Evolutionary conservation across 164 flowering plant species (phyloP), one percentile per base, ranked within the genome.

Genomic region (Cinnamomum micranthum): DNA sequence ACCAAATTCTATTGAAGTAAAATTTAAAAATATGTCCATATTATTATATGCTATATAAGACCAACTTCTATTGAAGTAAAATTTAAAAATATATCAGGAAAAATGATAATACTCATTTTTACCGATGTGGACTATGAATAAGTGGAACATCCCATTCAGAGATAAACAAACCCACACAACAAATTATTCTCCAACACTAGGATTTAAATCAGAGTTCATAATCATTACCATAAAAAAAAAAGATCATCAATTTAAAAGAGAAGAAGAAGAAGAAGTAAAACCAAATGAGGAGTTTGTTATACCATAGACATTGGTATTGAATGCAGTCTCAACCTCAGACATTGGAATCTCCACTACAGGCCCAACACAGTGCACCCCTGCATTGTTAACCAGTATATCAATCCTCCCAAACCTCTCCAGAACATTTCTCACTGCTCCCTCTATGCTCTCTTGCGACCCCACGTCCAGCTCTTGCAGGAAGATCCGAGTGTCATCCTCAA

Each of bases 311-410:
- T 95, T 95, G 73, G 98, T 90, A 66, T 90, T 77, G 82, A 88
- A 95, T 3, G 96, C 83, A 2, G 74, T 35, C 68, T 91, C 78
- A 47, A 93, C 5, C 4, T 87, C 71, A 69, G 96, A 76, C 6
- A 93, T 55, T 22, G 98, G 98, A 20, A 93, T 68, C 78, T 93
- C 99, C 14, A 94, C 99, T 47, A 93, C 81, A 55, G 99, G 99
- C 5, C 92, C 98, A 24, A 95, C 80, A 70, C 97, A 93, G 51
- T 85, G 93, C 17, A 95, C 83, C 19, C 98, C 99, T 20, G 99
- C 99, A 67, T 95, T 95, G 59, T 95, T 95, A 11, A 95, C 96
- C 22, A 95, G 62, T 12, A 93, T 76, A 83, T 95, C 99, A 25
- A 95, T 78, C 25, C 88, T 81, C 2, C 97, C 95, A 50, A 87